Evolutionary conservation across 1,139 yeast species (phyloP).

Genomic region (Taphrina pruni): DNA sequence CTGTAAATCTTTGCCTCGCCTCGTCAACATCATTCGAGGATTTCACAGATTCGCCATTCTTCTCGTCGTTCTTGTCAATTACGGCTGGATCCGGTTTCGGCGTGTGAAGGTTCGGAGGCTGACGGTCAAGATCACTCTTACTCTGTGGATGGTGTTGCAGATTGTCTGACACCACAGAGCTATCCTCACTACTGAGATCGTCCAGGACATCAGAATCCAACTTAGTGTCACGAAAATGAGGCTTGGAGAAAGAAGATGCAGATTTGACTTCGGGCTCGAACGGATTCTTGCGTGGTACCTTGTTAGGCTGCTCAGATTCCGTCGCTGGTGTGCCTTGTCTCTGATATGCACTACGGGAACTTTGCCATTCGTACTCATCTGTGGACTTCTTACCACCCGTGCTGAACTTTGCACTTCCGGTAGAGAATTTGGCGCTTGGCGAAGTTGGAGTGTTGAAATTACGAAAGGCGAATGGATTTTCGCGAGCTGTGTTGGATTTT

Average conservation of each 20-base stretch:
- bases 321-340: background rate
- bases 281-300: background rate
- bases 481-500: background rate
- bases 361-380: conserved; percentile 27
- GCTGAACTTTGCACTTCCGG: background rate
- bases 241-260: conserved; percentile 6
- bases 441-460: background rate
- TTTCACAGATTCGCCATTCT: background rate
- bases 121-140: background rate
- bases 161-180: background rate
- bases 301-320: background rate
- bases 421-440: background rate
- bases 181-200: conserved; percentile 10
- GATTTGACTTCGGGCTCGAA: background rate
- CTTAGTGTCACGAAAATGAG: background rate
- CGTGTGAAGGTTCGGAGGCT: background rate
- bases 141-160: background rate
- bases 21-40: background rate
- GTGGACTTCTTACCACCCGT: conserved; percentile 15
- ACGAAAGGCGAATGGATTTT: background rate
- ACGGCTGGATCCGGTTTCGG: background rate
- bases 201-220: conserved; percentile 14
- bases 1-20: background rate
- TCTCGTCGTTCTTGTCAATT: background rate
- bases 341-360: conserved; percentile 34